A percentile compares a stretch with the other conserved stretches of the same genome.
These are phyloP conservation scores for Phoenix roebelenii DNA, from an alignment of 176 grass and related monocot genomes.

Conservation along the genomic window DNA sequence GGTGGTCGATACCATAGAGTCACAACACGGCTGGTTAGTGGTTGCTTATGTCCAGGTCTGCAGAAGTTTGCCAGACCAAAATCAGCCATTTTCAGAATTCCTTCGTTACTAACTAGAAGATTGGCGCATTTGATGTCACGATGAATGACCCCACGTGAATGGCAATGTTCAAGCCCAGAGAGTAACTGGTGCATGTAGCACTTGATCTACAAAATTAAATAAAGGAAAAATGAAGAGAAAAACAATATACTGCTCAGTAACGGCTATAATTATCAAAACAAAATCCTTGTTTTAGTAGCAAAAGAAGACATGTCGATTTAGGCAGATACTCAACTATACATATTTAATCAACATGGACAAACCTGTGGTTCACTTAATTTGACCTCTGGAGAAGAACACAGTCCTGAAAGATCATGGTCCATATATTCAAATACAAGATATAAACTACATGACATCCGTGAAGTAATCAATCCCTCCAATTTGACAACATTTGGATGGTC, in stretches of 20 bases:
- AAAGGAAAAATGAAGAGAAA: constrained; percentile 3
- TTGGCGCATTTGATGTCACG: constrained; percentile 96
- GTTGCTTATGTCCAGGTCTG: constrained; percentile 42
- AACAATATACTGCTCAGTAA: constrained; percentile 8
- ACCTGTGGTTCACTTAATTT: constrained; percentile 86
- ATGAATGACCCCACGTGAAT: constrained; percentile 64
- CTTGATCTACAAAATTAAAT: constrained; percentile 50
- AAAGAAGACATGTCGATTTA: too few relatives aligned
- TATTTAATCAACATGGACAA: constrained; percentile 11
- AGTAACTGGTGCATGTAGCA: constrained; percentile 94
- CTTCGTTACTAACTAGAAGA: constrained; percentile 87
- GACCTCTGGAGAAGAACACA: constrained; percentile 78
- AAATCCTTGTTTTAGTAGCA: too few relatives aligned
- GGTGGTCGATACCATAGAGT: constrained; percentile 97
- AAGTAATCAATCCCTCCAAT: constrained; percentile 90
- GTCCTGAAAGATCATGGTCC: constrained; percentile 94
- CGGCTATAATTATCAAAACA: background rate
- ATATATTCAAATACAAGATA: constrained; percentile 99
- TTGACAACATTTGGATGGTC: constrained; percentile 97
- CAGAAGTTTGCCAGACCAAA: constrained; percentile 92
- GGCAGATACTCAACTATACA: too few relatives aligned
- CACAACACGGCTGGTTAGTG: constrained; percentile 88
- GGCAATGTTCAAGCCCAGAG: constrained; percentile 76
- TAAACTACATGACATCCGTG: constrained; percentile 69
- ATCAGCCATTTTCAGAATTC: constrained; percentile 91